Conservation (phyloP, 805 yeast species). For the Candida namnaoensis region DNA sequence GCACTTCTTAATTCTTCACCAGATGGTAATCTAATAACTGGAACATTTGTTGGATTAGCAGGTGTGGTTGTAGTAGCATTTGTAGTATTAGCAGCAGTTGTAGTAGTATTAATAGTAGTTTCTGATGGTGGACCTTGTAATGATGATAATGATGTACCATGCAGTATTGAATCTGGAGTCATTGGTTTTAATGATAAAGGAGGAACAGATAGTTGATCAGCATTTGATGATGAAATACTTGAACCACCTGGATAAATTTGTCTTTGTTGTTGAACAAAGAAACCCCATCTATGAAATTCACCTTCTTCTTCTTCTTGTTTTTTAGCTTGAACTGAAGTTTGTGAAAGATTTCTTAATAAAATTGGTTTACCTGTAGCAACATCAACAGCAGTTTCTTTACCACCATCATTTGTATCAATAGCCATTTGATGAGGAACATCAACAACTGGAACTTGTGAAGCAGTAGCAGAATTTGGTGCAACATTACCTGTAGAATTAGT, state of each 20-base stretch:
- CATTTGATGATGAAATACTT: background rate
- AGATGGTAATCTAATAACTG: constrained; percentile 30
- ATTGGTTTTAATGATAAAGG: constrained; percentile 1
- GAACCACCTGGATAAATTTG: constrained; percentile 19
- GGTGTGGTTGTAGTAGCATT: background rate
- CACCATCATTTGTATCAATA: constrained; percentile 49
- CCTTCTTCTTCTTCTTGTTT: constrained; percentile 89
- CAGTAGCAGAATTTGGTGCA: constrained; percentile 3
- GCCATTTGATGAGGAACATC: constrained; percentile 62
- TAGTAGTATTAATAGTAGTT: background rate
- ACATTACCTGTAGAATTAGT: constrained; percentile 2
- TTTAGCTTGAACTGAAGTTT: constrained; percentile 58
- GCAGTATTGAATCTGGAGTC: background rate
- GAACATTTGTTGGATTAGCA: background rate
- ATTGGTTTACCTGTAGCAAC: constrained; percentile 66
- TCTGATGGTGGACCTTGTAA: background rate
- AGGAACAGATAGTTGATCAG: background rate
- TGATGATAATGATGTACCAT: constrained; percentile 1
- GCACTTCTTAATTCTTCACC: constrained; percentile 41
- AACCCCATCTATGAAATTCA: constrained; percentile 81
- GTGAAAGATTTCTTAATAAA: constrained; percentile 53
- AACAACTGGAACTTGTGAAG: constrained; percentile 1
- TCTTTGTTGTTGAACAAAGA: constrained; percentile 59
- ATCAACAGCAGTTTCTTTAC: constrained; percentile 48
- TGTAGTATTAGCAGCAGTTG: background rate